phyloP scores from a whole-genome alignment of 441 rosid genomes.

The Aquilaria agallochum region DNA sequence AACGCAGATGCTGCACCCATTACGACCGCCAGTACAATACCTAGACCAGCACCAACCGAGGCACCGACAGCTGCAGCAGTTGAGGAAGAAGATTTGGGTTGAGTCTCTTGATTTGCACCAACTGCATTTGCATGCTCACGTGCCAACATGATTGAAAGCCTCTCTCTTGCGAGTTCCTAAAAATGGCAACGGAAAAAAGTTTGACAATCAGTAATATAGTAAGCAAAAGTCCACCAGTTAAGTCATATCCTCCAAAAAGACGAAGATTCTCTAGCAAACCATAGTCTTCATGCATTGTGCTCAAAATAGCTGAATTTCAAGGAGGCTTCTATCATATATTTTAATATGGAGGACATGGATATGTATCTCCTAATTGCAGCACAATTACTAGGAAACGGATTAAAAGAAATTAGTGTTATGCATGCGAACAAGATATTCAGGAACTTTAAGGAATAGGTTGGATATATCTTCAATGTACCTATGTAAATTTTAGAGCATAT shows the following conservation, averaged over 20 bases:
- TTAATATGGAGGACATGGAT: no score
- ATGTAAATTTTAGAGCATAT: no score
- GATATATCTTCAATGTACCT: no score
- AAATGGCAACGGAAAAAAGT: conserved; percentile 16
- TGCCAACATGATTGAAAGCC: conserved; percentile 60
- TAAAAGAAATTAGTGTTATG: no score
- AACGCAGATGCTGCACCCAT: conserved; percentile 98
- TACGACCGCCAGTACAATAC: conserved; percentile 86
- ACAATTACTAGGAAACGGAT: no score
- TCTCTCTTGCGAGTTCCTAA: conserved; percentile 80
- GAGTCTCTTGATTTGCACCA: conserved; percentile 33
- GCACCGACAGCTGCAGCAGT: conserved; percentile 94
- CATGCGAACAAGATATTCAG: no score
- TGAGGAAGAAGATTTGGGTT: conserved; percentile 59
- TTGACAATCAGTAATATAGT: neutral
- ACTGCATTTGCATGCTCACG: conserved; percentile 36
- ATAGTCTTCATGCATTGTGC: no score
- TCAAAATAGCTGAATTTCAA: no score
- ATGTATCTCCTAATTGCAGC: no score
- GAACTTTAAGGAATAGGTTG: no score
- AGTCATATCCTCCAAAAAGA: neutral
- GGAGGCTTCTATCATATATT: no score
- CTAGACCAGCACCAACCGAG: conserved; percentile 89
- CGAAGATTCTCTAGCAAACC: no score
- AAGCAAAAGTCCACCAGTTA: neutral